A percentile compares a stretch with the other conserved stretches of the same genome.
Evolutionary conservation across 208 protist genomes (phyloP).

Genomic region (Leishmania arabica): DNA sequence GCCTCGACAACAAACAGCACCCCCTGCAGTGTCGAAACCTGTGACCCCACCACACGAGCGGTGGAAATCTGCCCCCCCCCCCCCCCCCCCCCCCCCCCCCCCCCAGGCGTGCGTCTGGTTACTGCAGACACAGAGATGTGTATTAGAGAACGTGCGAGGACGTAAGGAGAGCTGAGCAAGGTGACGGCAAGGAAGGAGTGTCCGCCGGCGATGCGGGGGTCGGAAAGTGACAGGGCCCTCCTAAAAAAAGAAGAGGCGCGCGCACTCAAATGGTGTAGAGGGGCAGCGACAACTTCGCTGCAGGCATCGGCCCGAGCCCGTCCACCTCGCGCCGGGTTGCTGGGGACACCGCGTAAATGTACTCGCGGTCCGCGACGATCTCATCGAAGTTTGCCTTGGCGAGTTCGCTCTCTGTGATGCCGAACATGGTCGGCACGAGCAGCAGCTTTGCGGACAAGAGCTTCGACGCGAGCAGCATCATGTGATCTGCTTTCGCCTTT

Average conservation of each 20-base stretch:
- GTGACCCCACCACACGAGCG: not conserved
- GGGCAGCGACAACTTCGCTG: constrained; percentile 61
- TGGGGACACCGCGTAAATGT: constrained; percentile 56
- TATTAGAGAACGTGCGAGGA: not conserved
- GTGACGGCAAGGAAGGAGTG: not conserved
- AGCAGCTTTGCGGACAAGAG: constrained; percentile 58
- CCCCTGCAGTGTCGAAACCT: not conserved
- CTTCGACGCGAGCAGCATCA: constrained; percentile 57
- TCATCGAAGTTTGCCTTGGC: constrained; percentile 84
- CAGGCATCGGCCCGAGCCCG: constrained; percentile 42
- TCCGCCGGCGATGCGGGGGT: not conserved
- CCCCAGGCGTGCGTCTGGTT: not conserved
- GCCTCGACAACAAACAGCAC: not conserved
- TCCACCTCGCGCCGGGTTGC: constrained; percentile 16
- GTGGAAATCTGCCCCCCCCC: not conserved
- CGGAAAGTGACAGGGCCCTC: not conserved
- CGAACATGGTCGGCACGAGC: constrained; percentile 73
- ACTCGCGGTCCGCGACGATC: constrained; percentile 48
- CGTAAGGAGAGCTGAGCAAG: not conserved
- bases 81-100: not conserved
- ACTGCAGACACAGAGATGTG: not conserved
- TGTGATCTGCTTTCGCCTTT: constrained; percentile 63
- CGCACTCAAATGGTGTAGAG: constrained; percentile 44
- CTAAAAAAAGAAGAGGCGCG: no score
- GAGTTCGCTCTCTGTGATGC: constrained; percentile 81